Evolutionary conservation across 352 stramenopile species (phyloP).

Genomic region (Phytophthora megakarya): DNA sequence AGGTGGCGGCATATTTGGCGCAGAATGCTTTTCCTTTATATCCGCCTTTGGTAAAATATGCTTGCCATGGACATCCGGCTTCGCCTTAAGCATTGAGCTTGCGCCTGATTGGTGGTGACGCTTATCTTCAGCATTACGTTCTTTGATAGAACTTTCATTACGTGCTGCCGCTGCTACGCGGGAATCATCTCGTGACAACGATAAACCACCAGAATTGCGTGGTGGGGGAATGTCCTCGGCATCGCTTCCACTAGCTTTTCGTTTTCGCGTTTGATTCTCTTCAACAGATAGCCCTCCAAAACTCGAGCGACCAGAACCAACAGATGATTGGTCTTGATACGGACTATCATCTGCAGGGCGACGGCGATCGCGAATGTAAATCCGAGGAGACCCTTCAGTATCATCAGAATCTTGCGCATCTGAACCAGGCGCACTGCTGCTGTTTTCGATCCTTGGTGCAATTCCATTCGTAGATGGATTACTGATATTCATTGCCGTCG

Average conservation of each 20-base stretch:
- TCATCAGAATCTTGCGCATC: conserved; percentile 10
- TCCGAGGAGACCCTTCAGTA: conserved; percentile 6
- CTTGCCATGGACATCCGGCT: conserved; percentile 2
- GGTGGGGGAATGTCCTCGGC: background rate
- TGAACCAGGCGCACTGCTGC: no score
- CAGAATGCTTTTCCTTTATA: conserved; percentile 9
- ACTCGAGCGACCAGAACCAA: conserved; percentile 16
- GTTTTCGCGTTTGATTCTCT: conserved; percentile 13
- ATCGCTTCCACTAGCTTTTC: conserved; percentile 21
- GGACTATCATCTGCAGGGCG: conserved; percentile 12
- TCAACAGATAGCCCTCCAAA: conserved; percentile 4
- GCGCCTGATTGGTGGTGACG: background rate
- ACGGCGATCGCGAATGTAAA: background rate
- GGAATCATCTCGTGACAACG: conserved; percentile 10
- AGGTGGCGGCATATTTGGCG: background rate
- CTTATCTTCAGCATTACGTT: conserved; percentile 10
- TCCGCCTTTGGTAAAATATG: background rate
- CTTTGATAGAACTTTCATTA: conserved; percentile 1
- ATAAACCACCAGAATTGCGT: conserved; percentile 6
- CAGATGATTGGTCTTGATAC: conserved; percentile 27
- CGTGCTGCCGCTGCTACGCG: background rate
- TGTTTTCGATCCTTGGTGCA: conserved; percentile 5
- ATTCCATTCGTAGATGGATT: conserved; percentile 27
- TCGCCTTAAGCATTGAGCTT: background rate
- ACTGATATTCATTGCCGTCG: conserved; percentile 23